Evolutionary conservation across 2,329 filamentous ascomycete species (phyloP).

Genomic region (Cladosporium sp.): DNA sequence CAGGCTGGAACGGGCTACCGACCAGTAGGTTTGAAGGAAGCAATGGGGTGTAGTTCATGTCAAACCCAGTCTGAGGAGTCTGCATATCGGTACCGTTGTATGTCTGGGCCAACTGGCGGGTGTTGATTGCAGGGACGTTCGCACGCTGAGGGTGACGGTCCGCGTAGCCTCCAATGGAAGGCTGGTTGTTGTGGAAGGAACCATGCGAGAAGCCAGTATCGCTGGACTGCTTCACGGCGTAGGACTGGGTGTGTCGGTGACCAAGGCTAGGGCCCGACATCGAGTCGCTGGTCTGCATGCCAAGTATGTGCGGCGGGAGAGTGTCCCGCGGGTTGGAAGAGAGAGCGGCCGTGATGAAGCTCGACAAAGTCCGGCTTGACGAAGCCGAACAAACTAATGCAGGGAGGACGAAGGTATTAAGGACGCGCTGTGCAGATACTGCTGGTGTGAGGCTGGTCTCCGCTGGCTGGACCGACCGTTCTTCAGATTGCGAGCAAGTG

Average conservation of each 20-base stretch:
- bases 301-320: conserved; percentile 80
- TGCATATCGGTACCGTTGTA: conserved; percentile 65
- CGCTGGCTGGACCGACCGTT: conserved; percentile 14
- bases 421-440: conserved; percentile 15
- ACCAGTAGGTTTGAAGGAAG: conserved; percentile 92
- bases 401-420: conserved; percentile 20
- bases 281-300: conserved; percentile 85
- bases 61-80: conserved; percentile 84
- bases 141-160: conserved; percentile 80
- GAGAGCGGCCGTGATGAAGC: conserved; percentile 77
- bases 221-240: conserved; percentile 72
- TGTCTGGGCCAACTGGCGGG: conserved; percentile 59
- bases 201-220: conserved; percentile 92
- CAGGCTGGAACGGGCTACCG: conserved; percentile 94
- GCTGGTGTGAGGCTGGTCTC: conserved; percentile 15
- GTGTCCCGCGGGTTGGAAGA: conserved; percentile 78
- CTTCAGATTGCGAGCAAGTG: conserved; percentile 19
- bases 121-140: conserved; percentile 93
- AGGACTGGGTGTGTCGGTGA: conserved; percentile 61
- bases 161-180: conserved; percentile 72
- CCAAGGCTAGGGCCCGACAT: conserved; percentile 59
- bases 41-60: conserved; percentile 98
- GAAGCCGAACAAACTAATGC: conserved; percentile 22
- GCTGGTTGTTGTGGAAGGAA: conserved; percentile 82
- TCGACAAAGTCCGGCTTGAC: conserved; percentile 17